Evolutionary conservation across 345 rosid species (phyloP), one percentile per base, ranked within the genome.

Genomic region (Hibiscus trionum): DNA sequence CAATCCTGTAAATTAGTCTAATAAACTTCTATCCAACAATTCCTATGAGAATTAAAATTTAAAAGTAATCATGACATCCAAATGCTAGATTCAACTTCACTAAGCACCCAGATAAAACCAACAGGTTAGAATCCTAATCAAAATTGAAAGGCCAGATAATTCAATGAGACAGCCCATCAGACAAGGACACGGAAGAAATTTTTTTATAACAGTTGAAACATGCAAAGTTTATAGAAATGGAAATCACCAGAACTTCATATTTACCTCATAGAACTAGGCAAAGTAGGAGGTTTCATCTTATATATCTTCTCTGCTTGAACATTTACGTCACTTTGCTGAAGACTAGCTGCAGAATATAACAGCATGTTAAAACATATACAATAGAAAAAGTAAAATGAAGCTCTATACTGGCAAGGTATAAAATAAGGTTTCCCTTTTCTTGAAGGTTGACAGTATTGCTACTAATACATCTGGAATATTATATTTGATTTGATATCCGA

Each of bases 371-470:
- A 50, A 29, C 16, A 37, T 50, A 24, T 29, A 67, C 8, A 2
- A 49, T 16, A 68, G 59, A 37, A 49, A 68, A 50, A 29, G 14
- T 1, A 15, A 67, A 68, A 49, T 50, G 44, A 2, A 24, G 42
- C 42, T 50, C 57, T 27, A 4, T 16, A 68, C 71, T 68, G 9
- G 44, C 9, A 50, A 66, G 42, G 42, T 4, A 11, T 39, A 67
- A 67, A 49, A 29, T n/a, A 55, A 29, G 39, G 59, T 68, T 10
- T 49, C 35, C 39, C 71, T 67, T 68, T 68, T 50, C 71, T 68
- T 17, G 52, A 9, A 50, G 59, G 59, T 50, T 27, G 44, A 31
- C 15, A 68, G 11, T 14, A 29, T 49, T 14, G 35, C 59, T 3
- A 47, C 5, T 47, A 24, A 26, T 46, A 39, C 10, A 66, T 24